Evolutionary conservation across 176 grass and related monocot genomes (phyloP).

Genomic region (Echinochloa phyllopogon): DNA sequence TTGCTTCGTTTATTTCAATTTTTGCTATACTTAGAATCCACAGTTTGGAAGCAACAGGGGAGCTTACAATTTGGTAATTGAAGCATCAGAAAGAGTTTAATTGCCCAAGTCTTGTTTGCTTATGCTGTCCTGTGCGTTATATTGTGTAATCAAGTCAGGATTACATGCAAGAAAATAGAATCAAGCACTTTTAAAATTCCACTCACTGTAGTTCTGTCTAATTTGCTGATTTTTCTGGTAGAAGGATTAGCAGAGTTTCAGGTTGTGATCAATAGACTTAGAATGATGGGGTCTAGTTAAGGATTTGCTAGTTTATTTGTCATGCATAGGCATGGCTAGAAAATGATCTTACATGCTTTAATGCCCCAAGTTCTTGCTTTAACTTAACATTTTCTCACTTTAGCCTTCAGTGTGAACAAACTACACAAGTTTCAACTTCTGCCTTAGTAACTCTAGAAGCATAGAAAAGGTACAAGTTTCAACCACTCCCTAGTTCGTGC

Average conservation of each 20-base stretch:
- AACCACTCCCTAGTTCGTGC: not conserved
- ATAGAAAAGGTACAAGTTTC: not conserved
- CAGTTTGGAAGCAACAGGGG: not conserved
- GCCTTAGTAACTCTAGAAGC: not conserved
- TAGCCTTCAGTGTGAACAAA: not conserved
- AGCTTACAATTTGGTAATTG: conserved; percentile 9
- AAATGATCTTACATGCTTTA: not conserved
- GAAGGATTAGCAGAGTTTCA: not conserved
- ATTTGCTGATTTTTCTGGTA: conserved; percentile 1
- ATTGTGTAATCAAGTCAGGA: not conserved
- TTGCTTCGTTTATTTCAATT: conserved; percentile 8
- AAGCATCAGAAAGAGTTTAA: conserved; percentile 24
- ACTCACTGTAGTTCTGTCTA: not conserved
- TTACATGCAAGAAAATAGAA: conserved; percentile 16
- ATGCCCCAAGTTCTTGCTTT: not conserved
- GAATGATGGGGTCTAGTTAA: not conserved
- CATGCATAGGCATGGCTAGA: not conserved
- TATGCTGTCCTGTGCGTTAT: not conserved
- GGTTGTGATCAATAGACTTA: not conserved
- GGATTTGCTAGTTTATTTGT: not conserved
- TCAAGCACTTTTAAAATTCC: not conserved
- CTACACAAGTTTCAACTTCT: not conserved
- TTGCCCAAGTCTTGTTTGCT: not conserved
- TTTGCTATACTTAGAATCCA: not conserved
- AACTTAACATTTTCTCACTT: not conserved